Evolutionary conservation across 768 basidiomycete species (phyloP).

Genomic region (Paxillus ammoniavirescens): DNA sequence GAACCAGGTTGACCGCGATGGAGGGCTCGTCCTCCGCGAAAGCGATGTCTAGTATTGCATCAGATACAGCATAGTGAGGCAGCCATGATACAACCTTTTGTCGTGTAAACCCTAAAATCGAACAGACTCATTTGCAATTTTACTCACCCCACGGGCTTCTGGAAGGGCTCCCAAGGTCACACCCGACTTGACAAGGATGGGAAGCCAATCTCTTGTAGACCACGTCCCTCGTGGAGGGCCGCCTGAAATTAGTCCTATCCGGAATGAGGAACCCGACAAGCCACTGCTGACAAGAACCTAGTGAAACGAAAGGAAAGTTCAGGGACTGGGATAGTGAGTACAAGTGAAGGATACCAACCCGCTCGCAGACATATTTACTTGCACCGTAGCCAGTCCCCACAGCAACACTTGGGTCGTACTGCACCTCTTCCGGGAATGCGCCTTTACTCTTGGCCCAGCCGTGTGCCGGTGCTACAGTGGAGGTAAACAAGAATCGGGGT

Average conservation of each 20-base stretch:
- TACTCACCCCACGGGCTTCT: conserved; percentile 28
- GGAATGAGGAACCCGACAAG: conserved; percentile 31
- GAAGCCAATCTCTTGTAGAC: conserved; percentile 37
- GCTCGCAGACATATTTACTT: conserved; percentile 29
- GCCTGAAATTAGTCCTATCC: conserved; percentile 39
- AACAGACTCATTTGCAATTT: neutral
- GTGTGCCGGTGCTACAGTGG: conserved; percentile 32
- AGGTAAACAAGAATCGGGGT: conserved; percentile 40
- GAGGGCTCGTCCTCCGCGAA: conserved; percentile 19
- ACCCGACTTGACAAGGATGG: conserved; percentile 36
- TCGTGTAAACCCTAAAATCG: neutral
- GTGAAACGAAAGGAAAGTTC: neutral
- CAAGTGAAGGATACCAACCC: conserved; percentile 16
- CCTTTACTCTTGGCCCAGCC: conserved; percentile 12
- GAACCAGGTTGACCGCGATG: conserved; percentile 31
- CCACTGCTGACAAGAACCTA: conserved; percentile 34
- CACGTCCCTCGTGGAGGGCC: conserved; percentile 34
- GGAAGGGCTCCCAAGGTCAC: conserved; percentile 30
- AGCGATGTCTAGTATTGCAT: conserved; percentile 28
- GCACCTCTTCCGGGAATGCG: conserved; percentile 33
- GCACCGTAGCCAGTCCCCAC: conserved; percentile 38
- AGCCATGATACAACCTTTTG: conserved; percentile 30
- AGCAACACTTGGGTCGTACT: conserved; percentile 25
- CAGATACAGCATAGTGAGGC: conserved; percentile 25
- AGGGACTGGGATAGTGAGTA: neutral